A percentile compares a stretch with the other conserved stretches of the same genome.
Conservation (phyloP, 371 early-diverging fungal species). For the Parasitella parasitica region DNA sequence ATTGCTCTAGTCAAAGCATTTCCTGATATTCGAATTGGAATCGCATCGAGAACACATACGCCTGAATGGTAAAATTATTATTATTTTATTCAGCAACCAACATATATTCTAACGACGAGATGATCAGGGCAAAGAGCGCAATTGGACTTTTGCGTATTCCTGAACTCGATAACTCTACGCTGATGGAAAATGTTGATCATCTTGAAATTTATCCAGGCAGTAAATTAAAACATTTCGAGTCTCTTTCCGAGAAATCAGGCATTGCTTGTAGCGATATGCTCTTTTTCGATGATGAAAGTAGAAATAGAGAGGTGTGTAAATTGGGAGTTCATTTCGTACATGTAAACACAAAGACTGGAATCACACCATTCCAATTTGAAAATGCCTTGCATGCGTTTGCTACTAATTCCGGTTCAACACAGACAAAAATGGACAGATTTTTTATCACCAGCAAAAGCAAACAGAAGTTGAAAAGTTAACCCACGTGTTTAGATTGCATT, state of each 20-base stretch:
- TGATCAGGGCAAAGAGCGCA: conserved; percentile 34
- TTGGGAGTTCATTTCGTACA: conserved; percentile 39
- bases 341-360: conserved; percentile 29
- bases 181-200: conserved; percentile 34
- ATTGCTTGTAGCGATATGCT: conserved; percentile 51
- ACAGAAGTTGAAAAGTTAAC: neutral
- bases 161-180: conserved; percentile 17
- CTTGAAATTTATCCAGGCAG: conserved; percentile 48
- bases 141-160: conserved; percentile 28
- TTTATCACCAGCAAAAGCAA: conserved; percentile 1
- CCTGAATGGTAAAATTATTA: conserved; percentile 44
- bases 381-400: conserved; percentile 27
- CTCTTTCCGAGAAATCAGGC: conserved; percentile 33
- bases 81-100: neutral
- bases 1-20: conserved; percentile 37
- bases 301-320: conserved; percentile 42
- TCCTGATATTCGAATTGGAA: conserved; percentile 41
- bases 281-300: conserved; percentile 60
- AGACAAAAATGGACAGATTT: conserved; percentile 21
- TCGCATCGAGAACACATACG: conserved; percentile 51
- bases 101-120: neutral
- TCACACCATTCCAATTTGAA: conserved; percentile 34
- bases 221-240: conserved; percentile 45
- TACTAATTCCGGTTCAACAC: conserved; percentile 19
- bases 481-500: no score